phyloP scores from a whole-genome alignment of 257 asterid species.

The Petrea volubilis region DNA sequence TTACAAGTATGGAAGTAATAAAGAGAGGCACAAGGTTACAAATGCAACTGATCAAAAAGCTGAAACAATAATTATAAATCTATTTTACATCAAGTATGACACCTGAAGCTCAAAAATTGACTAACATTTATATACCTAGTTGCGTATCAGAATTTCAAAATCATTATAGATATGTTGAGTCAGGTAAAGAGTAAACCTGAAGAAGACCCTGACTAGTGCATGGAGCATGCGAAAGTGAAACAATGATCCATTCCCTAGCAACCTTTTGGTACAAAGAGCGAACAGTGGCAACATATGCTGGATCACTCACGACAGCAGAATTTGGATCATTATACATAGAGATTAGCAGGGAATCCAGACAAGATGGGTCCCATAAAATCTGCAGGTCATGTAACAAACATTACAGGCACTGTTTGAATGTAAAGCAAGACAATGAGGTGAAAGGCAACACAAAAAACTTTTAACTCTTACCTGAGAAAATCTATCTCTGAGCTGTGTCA shows the following conservation, averaged over 20 bases:
- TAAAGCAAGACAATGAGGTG: constrained; percentile 27
- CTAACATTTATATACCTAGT: neutral
- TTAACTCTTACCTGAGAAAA: constrained; percentile 78
- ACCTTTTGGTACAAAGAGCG: constrained; percentile 90
- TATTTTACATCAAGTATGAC: neutral
- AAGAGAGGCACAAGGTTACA: neutral
- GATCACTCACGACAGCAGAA: constrained; percentile 86
- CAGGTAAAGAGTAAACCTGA: constrained; percentile 59
- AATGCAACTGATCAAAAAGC: neutral
- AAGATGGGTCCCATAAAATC: constrained; percentile 92
- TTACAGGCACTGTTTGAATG: constrained; percentile 26
- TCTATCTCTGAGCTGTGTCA: constrained; percentile 87
- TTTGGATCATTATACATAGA: constrained; percentile 91
- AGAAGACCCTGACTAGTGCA: constrained; percentile 99
- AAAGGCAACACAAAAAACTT: constrained; percentile 15
- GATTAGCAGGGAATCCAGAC: constrained; percentile 84
- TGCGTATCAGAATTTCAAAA: neutral
- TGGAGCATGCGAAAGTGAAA: constrained; percentile 97
- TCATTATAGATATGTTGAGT: neutral
- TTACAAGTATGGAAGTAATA: neutral
- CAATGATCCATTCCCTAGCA: constrained; percentile 92
- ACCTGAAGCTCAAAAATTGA: neutral
- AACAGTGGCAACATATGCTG: constrained; percentile 84
- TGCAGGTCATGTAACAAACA: constrained; percentile 37
- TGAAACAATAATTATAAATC: neutral